These are phyloP conservation scores for Talaromyces sp. DNA, from an alignment of 2,329 filamentous ascomycete species.

Conservation along the genomic window DNA sequence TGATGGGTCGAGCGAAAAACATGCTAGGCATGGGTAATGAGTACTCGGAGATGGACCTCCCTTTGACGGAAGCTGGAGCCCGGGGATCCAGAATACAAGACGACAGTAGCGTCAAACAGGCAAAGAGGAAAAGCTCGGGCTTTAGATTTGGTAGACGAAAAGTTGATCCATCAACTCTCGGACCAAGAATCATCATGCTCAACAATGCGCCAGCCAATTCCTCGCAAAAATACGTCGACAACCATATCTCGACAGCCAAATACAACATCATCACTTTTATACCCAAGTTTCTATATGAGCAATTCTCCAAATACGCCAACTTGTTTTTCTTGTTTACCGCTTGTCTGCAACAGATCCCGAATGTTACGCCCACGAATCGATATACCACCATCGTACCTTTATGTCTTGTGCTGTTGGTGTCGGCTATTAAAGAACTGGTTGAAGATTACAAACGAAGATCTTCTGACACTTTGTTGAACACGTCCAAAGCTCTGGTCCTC, in stretches of 20 bases:
- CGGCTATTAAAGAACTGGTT: slow-evolving; percentile 87
- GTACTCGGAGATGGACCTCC: slow-evolving; percentile 98
- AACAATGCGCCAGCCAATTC: slow-evolving; percentile 95
- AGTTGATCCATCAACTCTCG: slow-evolving; percentile 83
- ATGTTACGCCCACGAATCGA: slow-evolving; percentile 88
- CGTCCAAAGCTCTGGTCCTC: slow-evolving; percentile 77
- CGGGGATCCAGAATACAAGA: slow-evolving; percentile 35
- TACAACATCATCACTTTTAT: slow-evolving; percentile 93
- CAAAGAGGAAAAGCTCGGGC: slow-evolving; percentile 59
- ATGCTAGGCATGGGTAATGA: slow-evolving; percentile 79
- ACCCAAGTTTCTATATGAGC: slow-evolving; percentile 95
- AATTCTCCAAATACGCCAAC: slow-evolving; percentile 99
- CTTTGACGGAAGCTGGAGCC: slow-evolving; percentile 73
- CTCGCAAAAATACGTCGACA: slow-evolving; percentile 86
- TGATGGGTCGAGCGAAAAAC: slow-evolving; percentile 83
- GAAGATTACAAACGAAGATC: slow-evolving; percentile 89
- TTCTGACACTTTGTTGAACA: slow-evolving; percentile 83
- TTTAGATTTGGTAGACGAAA: slow-evolving; percentile 90
- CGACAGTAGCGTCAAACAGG: slow-evolving; percentile 41
- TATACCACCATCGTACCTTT: slow-evolving; percentile 98
- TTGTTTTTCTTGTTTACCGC: slow-evolving; percentile 99
- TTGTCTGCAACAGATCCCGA: slow-evolving; percentile 88
- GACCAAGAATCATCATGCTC: slow-evolving; percentile 87
- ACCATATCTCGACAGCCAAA: slow-evolving; percentile 95
- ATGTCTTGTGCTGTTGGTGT: slow-evolving; percentile 84